phyloP scores from a whole-genome alignment of 257 asterid species.

The Jasminum sambac region DNA sequence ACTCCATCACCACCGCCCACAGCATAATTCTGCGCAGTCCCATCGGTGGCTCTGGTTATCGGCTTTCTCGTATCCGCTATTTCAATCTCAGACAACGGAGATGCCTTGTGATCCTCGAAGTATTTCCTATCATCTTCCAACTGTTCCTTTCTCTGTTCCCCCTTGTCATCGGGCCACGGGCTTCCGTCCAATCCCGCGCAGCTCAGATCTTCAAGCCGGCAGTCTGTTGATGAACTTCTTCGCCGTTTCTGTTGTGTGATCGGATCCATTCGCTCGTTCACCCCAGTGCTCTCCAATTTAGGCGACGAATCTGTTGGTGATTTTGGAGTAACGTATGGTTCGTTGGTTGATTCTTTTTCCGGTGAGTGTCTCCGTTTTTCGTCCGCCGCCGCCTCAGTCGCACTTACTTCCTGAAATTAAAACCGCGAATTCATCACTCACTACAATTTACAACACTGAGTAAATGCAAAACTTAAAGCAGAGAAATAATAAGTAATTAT shows the following conservation, averaged over 20 bases:
- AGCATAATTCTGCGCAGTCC: conserved; percentile 20
- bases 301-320: conserved; percentile 41
- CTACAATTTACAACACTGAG: no score
- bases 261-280: conserved; percentile 47
- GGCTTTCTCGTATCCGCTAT: conserved; percentile 72
- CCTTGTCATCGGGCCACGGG: conserved; percentile 57
- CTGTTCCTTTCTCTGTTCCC: conserved; percentile 35
- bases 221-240: background rate
- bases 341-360: conserved; percentile 21
- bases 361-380: conserved; percentile 31
- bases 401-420: conserved; percentile 39
- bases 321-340: conserved; percentile 40
- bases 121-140: conserved; percentile 50
- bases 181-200: conserved; percentile 57
- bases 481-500: background rate
- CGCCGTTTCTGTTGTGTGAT: conserved; percentile 51
- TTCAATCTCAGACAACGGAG: conserved; percentile 70
- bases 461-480: no score
- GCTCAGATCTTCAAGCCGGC: conserved; percentile 22
- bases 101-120: conserved; percentile 61
- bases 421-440: no score
- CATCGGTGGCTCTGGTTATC: conserved; percentile 54
- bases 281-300: conserved; percentile 43
- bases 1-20: conserved; percentile 35
- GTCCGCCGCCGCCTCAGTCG: conserved; percentile 34